Evolutionary conservation across 2,329 filamentous ascomycete genomes (phyloP), one percentile per base, ranked within the genome.

Genomic region (Coniosporium tulheliwenetii): DNA sequence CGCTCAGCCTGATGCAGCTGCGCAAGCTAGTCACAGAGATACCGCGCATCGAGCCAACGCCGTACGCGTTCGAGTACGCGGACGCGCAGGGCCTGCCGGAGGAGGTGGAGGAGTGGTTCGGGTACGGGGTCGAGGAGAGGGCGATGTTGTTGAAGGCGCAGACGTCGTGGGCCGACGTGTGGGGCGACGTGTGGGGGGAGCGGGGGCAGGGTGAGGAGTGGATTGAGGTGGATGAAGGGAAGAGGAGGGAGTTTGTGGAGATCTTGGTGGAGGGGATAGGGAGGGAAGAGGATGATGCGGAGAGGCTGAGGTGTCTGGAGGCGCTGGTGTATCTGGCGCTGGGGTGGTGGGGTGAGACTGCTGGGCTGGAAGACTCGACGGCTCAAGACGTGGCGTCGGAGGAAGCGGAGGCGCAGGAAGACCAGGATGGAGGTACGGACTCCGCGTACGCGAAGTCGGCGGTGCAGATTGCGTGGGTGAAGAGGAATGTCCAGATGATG

Each of bases 51-150:
- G 61, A 65, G 44, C 53, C 43, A 7, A 47, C 59, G 12, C 57
- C 67, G 38, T 98, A 98, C 66, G 86, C 91, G 45, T 98, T 94
- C 57, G 75, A 58, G 29, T 70, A 70, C 47, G 56, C 61, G 37
- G 67, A 71, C 52, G 61, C 66, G 7, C 63, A 67, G 13, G 62
- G 59, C 1, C 80, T 93, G 50, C 77, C 83, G 13, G 85, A 91
- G 47, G 91, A 98, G 65, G 70, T 98, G 38, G 85, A 96, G 56
- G 91, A 98, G 63, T 98, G 91, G 91, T 98, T 98, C 61, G 78
- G 81, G 40, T 95, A 96, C 61, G 81, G 82, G 50, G 79, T 85
- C 46, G 82, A 83, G 60, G 87, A 96, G 56, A 83, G 84, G 63
- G 72, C 80, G 37, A 79, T 87, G 52, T 67, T 95, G 38, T 73